These are phyloP conservation scores for Zopfochytrium polystomum DNA, from an alignment of 371 early-diverging fungal genomes.

Conservation along the genomic window DNA sequence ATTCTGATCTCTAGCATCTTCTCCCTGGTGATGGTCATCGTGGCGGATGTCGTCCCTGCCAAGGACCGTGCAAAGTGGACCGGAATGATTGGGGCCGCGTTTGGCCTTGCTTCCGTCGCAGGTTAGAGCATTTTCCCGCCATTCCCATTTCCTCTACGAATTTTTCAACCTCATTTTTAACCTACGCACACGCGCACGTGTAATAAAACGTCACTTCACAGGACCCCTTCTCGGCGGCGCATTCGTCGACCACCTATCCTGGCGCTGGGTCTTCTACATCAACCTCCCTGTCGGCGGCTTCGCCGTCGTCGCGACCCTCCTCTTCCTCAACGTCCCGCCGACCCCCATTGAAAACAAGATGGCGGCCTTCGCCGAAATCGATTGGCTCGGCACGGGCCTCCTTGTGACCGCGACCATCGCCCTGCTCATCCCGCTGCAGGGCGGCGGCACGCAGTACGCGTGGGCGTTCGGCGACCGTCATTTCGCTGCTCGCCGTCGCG, in stretches of 20 bases:
- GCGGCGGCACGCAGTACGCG: no score
- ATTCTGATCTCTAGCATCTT: constrained; percentile 55
- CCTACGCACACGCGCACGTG: no score
- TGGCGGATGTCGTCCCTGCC: constrained; percentile 19
- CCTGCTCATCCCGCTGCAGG: constrained; percentile 33
- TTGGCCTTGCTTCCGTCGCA: constrained; percentile 31
- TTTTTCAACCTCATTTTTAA: no score
- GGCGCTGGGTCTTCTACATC: no score
- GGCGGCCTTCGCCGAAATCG: constrained; percentile 48
- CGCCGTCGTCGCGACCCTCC: constrained; percentile 47
- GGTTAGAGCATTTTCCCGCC: no score
- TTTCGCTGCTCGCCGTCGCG: no score
- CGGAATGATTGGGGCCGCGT: constrained; percentile 24
- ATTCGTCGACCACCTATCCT: no score
- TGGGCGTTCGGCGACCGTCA: no score
- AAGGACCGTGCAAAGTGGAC: constrained; percentile 24
- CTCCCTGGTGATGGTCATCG: constrained; percentile 49
- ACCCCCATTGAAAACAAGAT: constrained; percentile 21
- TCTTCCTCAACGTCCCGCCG: constrained; percentile 46
- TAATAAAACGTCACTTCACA: not conserved
- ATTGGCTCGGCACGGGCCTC: constrained; percentile 37
- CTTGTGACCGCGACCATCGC: constrained; percentile 21
- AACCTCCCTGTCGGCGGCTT: constrained; percentile 55
- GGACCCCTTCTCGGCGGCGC: constrained; percentile 44
- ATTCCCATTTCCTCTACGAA: no score